These are phyloP conservation scores for Aegilops sharonensis DNA, from an alignment of 176 grass and related monocot genomes.

Conservation along the genomic window DNA sequence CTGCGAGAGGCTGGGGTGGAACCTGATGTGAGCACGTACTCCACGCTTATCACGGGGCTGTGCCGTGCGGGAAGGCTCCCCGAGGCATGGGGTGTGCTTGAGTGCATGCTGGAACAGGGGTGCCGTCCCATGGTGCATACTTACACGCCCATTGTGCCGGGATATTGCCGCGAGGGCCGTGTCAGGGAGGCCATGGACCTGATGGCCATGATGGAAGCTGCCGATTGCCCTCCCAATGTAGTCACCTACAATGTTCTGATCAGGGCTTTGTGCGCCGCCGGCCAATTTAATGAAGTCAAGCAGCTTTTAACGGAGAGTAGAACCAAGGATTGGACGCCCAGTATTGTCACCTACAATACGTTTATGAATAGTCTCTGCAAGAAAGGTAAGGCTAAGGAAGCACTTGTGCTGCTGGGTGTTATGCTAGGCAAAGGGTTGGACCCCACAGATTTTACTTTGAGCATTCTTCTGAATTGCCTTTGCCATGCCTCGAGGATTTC, in stretches of 20 bases:
- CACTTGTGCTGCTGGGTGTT: constrained; percentile 45
- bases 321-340: constrained; percentile 52
- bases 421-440: constrained; percentile 56
- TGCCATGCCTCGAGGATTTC: constrained; percentile 54
- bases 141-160: constrained; percentile 70
- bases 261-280: constrained; percentile 44
- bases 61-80: constrained; percentile 44
- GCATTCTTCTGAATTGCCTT: constrained; percentile 72
- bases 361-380: constrained; percentile 78
- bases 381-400: constrained; percentile 50
- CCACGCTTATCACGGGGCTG: constrained; percentile 62
- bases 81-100: constrained; percentile 68
- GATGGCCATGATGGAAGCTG: constrained; percentile 50
- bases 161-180: constrained; percentile 57
- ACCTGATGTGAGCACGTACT: constrained; percentile 52
- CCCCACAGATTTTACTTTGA: constrained; percentile 61
- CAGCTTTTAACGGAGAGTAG: constrained; percentile 46
- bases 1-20: constrained; percentile 35
- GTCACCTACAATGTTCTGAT: constrained; percentile 87
- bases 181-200: constrained; percentile 63
- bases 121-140: constrained; percentile 59
- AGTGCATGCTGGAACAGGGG: constrained; percentile 55
- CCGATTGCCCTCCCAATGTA: constrained; percentile 47
- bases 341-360: constrained; percentile 64
- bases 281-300: constrained; percentile 50